phyloP scores from a whole-genome alignment of 2,329 filamentous ascomycete genomes.

The Talaromyces sp. region DNA sequence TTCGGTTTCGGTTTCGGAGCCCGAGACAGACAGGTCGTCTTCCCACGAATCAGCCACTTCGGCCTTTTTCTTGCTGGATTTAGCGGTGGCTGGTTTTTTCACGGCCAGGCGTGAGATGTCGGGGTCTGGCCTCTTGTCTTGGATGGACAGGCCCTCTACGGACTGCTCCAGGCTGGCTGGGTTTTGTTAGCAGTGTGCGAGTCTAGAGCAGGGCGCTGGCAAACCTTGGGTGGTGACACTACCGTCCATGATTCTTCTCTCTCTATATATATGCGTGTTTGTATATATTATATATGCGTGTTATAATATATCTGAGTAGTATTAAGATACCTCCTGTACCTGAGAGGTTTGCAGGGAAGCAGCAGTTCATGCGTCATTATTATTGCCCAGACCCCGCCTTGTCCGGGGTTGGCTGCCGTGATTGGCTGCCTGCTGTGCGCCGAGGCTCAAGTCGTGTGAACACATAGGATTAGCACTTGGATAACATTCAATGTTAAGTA shows the following conservation, averaged over 20 bases:
- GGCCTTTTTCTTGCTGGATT: conserved; percentile 21
- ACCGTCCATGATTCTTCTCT: conserved; percentile 6
- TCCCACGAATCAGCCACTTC: conserved; percentile 69
- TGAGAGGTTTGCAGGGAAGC: neutral
- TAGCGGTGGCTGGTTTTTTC: conserved; percentile 15
- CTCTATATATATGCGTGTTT: neutral
- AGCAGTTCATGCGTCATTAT: neutral
- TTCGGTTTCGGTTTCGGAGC: conserved; percentile 26
- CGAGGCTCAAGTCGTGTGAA: neutral
- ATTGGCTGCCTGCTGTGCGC: neutral
- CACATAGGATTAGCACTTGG: neutral
- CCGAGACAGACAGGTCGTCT: conserved; percentile 56
- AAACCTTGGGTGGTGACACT: conserved; percentile 15
- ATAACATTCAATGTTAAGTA: no score
- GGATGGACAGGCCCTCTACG: conserved; percentile 18
- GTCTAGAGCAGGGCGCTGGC: neutral
- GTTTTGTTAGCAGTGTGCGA: neutral
- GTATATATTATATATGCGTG: neutral
- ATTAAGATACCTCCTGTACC: no score
- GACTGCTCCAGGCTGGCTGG: conserved; percentile 12
- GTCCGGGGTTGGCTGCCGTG: neutral
- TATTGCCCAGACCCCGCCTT: neutral
- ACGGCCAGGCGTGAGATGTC: conserved; percentile 22
- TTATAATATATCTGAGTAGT: neutral
- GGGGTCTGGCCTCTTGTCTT: conserved; percentile 22